phyloP scores from a whole-genome alignment of 192 early-diverging fungal genomes.

The Backusella parvicylindrica region DNA sequence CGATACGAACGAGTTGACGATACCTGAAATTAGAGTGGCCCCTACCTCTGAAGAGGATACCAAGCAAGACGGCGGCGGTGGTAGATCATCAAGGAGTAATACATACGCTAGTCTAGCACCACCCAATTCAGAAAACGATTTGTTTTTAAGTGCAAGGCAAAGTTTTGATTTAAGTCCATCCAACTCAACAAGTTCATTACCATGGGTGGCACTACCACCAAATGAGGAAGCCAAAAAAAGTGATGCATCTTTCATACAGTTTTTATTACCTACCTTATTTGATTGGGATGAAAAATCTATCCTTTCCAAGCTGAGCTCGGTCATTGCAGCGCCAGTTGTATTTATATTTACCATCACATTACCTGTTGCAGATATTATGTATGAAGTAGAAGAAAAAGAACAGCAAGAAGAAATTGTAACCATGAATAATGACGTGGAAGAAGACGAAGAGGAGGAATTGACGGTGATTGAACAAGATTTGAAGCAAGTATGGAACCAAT shows the following conservation, averaged over 20 bases:
- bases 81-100: not conserved
- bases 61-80: not conserved
- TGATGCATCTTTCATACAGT: not conserved
- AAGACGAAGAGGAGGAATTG: not conserved
- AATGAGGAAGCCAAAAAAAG: slow-evolving; percentile 4
- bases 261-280: slow-evolving; percentile 50
- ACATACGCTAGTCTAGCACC: not conserved
- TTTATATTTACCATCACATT: slow-evolving; percentile 53
- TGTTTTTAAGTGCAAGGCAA: not conserved
- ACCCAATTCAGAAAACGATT: not conserved
- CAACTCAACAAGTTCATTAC: not conserved
- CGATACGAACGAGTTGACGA: not conserved
- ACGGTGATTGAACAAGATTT: not conserved
- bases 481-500: not conserved
- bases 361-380: slow-evolving; percentile 51
- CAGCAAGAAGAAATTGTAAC: not conserved
- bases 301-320: slow-evolving; percentile 41
- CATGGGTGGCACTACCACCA: not conserved
- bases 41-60: not conserved
- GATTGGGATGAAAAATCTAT: slow-evolving; percentile 48
- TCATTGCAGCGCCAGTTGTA: slow-evolving; percentile 49
- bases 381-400: slow-evolving; percentile 31
- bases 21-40: slow-evolving; percentile 12
- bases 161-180: not conserved
- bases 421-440: not conserved